Conservation (phyloP, 2,329 filamentous ascomycete genomes). For the Colletotrichum zoysiae region DNA sequence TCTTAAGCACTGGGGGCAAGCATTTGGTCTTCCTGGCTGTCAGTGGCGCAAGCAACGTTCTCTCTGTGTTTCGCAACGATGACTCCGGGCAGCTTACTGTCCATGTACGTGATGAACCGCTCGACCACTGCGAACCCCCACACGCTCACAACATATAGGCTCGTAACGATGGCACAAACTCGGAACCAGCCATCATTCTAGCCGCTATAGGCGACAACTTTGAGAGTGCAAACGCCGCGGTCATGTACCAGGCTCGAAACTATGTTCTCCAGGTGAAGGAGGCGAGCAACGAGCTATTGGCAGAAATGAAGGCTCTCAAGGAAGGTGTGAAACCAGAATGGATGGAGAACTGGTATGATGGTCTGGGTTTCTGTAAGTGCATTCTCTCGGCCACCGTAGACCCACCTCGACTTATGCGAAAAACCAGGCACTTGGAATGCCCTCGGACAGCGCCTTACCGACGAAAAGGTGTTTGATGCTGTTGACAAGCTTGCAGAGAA, state of each 20-base stretch:
- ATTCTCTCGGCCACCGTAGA: background rate
- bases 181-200: constrained; percentile 72
- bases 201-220: constrained; percentile 79
- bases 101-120: constrained; percentile 62
- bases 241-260: constrained; percentile 88
- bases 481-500: constrained; percentile 78
- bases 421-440: constrained; percentile 87
- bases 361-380: constrained; percentile 83
- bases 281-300: constrained; percentile 56
- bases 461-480: constrained; percentile 82
- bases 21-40: constrained; percentile 84
- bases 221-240: constrained; percentile 81
- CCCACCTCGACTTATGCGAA: constrained; percentile 23
- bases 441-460: constrained; percentile 84
- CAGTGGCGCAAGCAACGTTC: constrained; percentile 78
- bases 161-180: constrained; percentile 74
- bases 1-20: constrained; percentile 77
- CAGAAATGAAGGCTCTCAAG: constrained; percentile 60
- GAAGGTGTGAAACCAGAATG: constrained; percentile 71
- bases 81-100: constrained; percentile 75
- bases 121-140: background rate
- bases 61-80: constrained; percentile 77
- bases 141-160: constrained; percentile 54
- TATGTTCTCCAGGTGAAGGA: constrained; percentile 64
- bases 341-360: constrained; percentile 92